A percentile compares a stretch with the other conserved stretches of the same genome.
phyloP scores from a whole-genome alignment of 257 asterid genomes.

The Datura wrightii region DNA sequence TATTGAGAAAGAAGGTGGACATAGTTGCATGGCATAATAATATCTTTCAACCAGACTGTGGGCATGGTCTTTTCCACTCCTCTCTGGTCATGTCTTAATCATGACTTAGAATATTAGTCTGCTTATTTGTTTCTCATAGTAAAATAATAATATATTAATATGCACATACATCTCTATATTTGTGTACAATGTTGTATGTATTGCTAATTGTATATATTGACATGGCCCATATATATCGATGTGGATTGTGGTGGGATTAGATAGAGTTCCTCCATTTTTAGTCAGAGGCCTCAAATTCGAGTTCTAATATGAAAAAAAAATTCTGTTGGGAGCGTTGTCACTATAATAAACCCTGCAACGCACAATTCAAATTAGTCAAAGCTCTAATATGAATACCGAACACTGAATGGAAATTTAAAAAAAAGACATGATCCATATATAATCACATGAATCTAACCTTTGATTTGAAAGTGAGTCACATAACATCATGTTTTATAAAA shows the following conservation, averaged over 20 bases:
- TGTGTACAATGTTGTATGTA: neutral
- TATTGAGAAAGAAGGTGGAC: constrained; percentile 31
- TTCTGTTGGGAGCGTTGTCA: too few species aligned
- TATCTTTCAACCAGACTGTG: constrained; percentile 30
- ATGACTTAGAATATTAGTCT: constrained; percentile 39
- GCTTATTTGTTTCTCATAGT: neutral
- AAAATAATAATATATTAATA: neutral
- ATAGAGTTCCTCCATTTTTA: too few species aligned
- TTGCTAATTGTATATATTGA: neutral
- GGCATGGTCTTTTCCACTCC: constrained; percentile 22
- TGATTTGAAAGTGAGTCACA: neutral
- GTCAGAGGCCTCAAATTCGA: too few species aligned
- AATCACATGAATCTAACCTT: neutral
- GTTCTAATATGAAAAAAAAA: too few species aligned
- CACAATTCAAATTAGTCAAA: too few species aligned
- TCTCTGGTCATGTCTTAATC: constrained; percentile 44
- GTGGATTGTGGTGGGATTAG: too few species aligned
- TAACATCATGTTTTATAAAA: neutral
- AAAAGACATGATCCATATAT: neutral
- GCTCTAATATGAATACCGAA: too few species aligned
- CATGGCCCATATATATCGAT: neutral
- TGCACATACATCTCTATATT: neutral
- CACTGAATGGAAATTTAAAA: too few species aligned
- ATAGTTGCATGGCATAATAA: constrained; percentile 43
- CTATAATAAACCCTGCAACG: too few species aligned